Evolutionary conservation across 1,284 basidiomycete species (phyloP), one percentile per base, ranked within the genome.

Genomic region (Psilocybe mexicana): DNA sequence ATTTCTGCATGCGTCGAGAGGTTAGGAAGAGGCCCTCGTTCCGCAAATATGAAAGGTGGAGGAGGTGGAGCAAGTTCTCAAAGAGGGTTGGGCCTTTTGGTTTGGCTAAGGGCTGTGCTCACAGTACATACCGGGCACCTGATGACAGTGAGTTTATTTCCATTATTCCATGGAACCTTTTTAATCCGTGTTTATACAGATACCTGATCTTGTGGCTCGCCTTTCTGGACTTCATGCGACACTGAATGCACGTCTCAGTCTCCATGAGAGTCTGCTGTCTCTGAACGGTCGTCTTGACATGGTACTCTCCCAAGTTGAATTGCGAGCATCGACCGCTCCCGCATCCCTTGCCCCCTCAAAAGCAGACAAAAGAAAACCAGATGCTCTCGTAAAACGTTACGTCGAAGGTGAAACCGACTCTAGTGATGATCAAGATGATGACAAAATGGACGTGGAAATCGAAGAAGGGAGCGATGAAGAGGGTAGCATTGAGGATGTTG

Each of bases 271-370:
- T 55, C 78, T 99, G 12, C 77, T 96, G 6, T 86, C 92, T 2
- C 81, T 99, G 43, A 93, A 87, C 58, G 96, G 96, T 12, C 86
- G 94, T 58, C 79, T 98, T 24, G 96, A 98, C 69, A 90, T 96
- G 74, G 93, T 97, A 2, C 82, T 98, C 44, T 90, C 93, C 6
- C 96, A 98, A 73, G 93, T 98, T 63, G 92, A 96, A 71, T 84
- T 95, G 76, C 85, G 90, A 33, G 84, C 87, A 23, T 85, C 87
- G 23, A 74, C 76, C 23, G 80, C 83, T 18, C 86, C 89, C 7
- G 81, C 85, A 8, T 77, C 81, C 10, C 67, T 87, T 43, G 70
- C 77, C 5, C 72, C 77, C 12, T 77, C 75, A 51, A 73, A 70
- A 64, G 67, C 63, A 52, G 68, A 63, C 46, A 68, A 65, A 62